Percentiles rank a stretch among this genome's conserved stretches.
These are phyloP conservation scores for Colletotrichum somersetense DNA, from an alignment of 2,329 filamentous ascomycete genomes.

Conservation along the genomic window DNA sequence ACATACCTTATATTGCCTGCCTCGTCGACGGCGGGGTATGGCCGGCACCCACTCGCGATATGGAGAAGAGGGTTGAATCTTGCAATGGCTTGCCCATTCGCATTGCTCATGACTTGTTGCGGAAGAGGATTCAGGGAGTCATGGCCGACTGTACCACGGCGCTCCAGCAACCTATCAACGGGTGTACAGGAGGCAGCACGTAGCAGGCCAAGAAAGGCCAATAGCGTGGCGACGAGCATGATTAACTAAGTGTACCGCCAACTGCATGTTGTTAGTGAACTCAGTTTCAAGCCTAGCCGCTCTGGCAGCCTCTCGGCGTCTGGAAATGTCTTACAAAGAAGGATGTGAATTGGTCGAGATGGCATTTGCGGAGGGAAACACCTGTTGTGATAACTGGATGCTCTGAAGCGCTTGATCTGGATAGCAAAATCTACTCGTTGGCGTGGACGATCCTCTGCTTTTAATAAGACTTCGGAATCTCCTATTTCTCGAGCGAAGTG, in stretches of 20 bases:
- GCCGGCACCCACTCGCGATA: conserved; percentile 30
- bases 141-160: conserved; percentile 8
- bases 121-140: conserved; percentile 11
- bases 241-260: not conserved
- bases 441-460: not conserved
- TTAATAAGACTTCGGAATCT: not conserved
- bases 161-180: not conserved
- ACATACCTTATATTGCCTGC: conserved; percentile 21
- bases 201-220: conserved; percentile 4
- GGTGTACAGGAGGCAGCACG: conserved; percentile 2
- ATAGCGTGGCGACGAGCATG: conserved; percentile 9
- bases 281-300: rapidly evolving
- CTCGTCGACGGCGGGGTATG: conserved; percentile 25
- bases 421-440: too few relatives aligned
- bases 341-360: not conserved
- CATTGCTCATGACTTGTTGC: conserved; percentile 12
- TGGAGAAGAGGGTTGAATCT: conserved; percentile 35
- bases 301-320: not conserved
- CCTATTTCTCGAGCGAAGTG: not conserved
- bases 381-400: conserved; percentile 6
- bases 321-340: not conserved
- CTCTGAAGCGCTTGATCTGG: not conserved
- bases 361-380: not conserved
- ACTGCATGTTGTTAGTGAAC: not conserved
- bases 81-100: conserved; percentile 17